phyloP scores from a whole-genome alignment of 768 basidiomycete species.

The Dacryopinax spathularia region DNA sequence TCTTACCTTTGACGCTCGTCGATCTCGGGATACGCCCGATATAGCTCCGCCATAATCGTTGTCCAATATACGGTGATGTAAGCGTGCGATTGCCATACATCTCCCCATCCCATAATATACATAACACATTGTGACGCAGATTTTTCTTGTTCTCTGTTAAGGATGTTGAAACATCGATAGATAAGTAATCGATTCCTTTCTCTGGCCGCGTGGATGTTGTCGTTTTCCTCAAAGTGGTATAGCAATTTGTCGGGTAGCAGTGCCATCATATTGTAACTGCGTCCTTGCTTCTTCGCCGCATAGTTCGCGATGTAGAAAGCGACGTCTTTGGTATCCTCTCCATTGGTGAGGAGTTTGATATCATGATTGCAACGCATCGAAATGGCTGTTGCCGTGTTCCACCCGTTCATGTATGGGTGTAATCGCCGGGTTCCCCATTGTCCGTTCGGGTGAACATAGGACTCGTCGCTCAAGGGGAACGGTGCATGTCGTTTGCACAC shows the following conservation, averaged over 20 bases:
- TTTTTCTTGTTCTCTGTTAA: slow-evolving; percentile 29
- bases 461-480: slow-evolving; percentile 8
- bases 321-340: slow-evolving; percentile 22
- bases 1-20: too few relatives aligned
- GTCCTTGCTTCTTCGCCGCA: slow-evolving; percentile 26
- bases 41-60: slow-evolving; percentile 15
- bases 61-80: slow-evolving; percentile 28
- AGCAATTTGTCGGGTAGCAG: slow-evolving; percentile 22
- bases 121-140: slow-evolving; percentile 27
- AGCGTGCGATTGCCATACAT: slow-evolving; percentile 25
- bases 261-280: slow-evolving; percentile 26
- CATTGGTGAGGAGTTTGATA: slow-evolving; percentile 28
- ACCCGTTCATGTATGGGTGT: slow-evolving; percentile 16
- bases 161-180: slow-evolving; percentile 21
- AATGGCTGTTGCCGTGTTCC: slow-evolving; percentile 19
- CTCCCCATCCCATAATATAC: slow-evolving; percentile 35
- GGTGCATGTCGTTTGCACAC: slow-evolving; percentile 26
- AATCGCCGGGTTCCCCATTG: slow-evolving; percentile 12
- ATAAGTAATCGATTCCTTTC: slow-evolving; percentile 23
- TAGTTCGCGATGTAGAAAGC: slow-evolving; percentile 28
- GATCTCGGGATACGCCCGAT: slow-evolving; percentile 17
- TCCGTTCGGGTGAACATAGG: slow-evolving; percentile 13
- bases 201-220: slow-evolving; percentile 14
- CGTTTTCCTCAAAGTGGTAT: slow-evolving; percentile 17
- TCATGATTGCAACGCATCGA: slow-evolving; percentile 30